phyloP scores from a whole-genome alignment of 208 protist genomes.

The Crithidia brevicula region DNA sequence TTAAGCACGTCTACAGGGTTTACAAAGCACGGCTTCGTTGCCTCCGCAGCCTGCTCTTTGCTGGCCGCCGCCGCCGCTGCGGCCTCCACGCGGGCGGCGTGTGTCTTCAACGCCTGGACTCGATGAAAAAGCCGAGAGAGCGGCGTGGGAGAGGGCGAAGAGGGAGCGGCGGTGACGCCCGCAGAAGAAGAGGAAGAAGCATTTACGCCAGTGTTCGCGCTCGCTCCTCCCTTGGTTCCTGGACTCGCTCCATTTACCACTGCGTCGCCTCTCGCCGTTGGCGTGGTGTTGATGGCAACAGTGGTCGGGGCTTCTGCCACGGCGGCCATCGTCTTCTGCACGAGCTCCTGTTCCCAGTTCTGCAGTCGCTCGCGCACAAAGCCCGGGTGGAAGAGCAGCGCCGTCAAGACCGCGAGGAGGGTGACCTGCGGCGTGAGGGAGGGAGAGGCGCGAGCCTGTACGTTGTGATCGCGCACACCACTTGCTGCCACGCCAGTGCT shows the following conservation, averaged over 20 bases:
- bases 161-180: not conserved
- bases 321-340: conserved; percentile 4
- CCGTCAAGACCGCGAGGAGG: conserved; percentile 21
- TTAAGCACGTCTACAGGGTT: too few species aligned
- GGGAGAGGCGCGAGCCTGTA: not conserved
- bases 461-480: not conserved
- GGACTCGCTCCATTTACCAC: not conserved
- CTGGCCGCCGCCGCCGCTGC: conserved; percentile 5
- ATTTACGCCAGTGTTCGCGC: too few species aligned
- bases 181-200: not conserved
- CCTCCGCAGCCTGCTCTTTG: too few species aligned
- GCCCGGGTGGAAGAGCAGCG: conserved; percentile 29
- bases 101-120: conserved; percentile 30
- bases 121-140: conserved; percentile 33
- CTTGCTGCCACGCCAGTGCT: not conserved
- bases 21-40: too few species aligned
- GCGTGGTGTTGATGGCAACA: not conserved
- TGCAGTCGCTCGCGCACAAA: conserved; percentile 27
- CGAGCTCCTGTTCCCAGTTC: conserved; percentile 26
- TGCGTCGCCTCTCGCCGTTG: not conserved
- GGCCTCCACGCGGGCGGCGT: conserved; percentile 21
- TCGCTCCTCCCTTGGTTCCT: not conserved
- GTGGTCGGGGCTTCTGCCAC: conserved; percentile 6
- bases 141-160: conserved; percentile 6
- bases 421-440: conserved; percentile 16